These are phyloP conservation scores for Hymenoscyphus fructigenus DNA, from an alignment of 2,329 filamentous ascomycete genomes.

Conservation along the genomic window DNA sequence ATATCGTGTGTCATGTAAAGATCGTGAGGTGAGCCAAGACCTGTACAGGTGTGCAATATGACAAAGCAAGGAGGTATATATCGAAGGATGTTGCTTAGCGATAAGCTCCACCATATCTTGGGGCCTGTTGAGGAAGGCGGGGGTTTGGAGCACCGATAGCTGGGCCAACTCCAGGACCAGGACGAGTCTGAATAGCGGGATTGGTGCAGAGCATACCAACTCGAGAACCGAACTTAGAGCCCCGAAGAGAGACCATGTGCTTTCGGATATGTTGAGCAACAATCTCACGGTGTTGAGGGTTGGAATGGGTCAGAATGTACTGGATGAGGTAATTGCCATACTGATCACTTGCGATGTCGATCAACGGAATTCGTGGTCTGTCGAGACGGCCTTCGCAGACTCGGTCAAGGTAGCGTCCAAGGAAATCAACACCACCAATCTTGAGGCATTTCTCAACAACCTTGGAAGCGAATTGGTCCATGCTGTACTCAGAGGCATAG, in stretches of 20 bases:
- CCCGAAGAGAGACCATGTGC: constrained; percentile 98
- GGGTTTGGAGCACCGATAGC: constrained; percentile 51
- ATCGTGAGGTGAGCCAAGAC: constrained; percentile 34
- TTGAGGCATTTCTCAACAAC: constrained; percentile 99
- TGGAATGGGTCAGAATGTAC: constrained; percentile 89
- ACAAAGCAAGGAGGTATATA: constrained; percentile 28
- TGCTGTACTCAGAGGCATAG: constrained; percentile 93
- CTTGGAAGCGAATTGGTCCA: constrained; percentile 98
- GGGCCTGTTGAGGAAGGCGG: constrained; percentile 53
- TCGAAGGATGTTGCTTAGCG: constrained; percentile 44
- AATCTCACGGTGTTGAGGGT: constrained; percentile 84
- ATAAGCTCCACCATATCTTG: constrained; percentile 59
- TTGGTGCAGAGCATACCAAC: constrained; percentile 99
- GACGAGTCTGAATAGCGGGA: constrained; percentile 82
- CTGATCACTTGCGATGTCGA: constrained; percentile 97
- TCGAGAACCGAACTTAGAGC: constrained; percentile 96
- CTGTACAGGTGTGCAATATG: constrained; percentile 28
- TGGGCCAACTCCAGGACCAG: constrained; percentile 76
- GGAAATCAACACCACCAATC: constrained; percentile 87
- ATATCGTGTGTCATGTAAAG: constrained; percentile 34
- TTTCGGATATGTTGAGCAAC: constrained; percentile 94
- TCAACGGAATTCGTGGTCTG: constrained; percentile 91
- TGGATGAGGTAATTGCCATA: constrained; percentile 99
- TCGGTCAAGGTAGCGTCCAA: constrained; percentile 87
- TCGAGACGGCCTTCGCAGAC: constrained; percentile 90